Evolutionary conservation across 1,284 basidiomycete genomes (phyloP), one percentile per base, ranked within the genome.

Genomic region (Sporisorium sorghi): DNA sequence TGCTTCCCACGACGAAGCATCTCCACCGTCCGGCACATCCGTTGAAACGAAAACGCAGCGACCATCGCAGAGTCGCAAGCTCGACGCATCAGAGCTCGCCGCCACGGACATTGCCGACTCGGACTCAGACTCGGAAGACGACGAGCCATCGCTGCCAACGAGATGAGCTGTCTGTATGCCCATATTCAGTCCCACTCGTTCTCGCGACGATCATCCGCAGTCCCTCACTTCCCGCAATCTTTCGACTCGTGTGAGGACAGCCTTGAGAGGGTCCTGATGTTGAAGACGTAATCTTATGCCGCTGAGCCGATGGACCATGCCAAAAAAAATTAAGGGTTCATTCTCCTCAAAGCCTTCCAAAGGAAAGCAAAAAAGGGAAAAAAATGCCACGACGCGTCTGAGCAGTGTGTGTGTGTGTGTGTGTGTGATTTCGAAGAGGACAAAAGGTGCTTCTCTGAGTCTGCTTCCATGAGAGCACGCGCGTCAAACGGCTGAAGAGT

Each of bases 101-200:
- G 30, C 19, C 10, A 19, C n/a, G 15, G 26, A 21, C 2, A n/a
- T 51, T 1, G 57, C 56, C n/a, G n/a, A n/a, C n/a, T n/a, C n/a
- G n/a, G n/a, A n/a, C 28, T 56, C 56, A 2, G 53, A 59, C 40
- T 64, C 61, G 17, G 67, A 64, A 32, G 66, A 63, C 40, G 66
- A 69, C 21, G 66, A 69, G 35, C 53, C 53, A 3, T 48, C 50
- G 5, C 26, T 70, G 28, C 61, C 67, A 15, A 24, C 52, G 11
- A 56, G 48, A 47, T 44, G 23, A 46, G 12, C 6, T 47, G n/a
- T 28, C 33, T 33, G 42, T 15, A 26, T 5, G 17, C 15, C 35
- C 2, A 2, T 8, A 37, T n/a, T n/a, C n/a, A n/a, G n/a, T n/a
- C n/a, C n/a, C n/a, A n/a, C n/a, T n/a, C n/a, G n/a, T n/a, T n/a